Base-by-base conservation (phyloP, 768 basidiomycete genomes). In the Hygrocybe coccinea region DNA sequence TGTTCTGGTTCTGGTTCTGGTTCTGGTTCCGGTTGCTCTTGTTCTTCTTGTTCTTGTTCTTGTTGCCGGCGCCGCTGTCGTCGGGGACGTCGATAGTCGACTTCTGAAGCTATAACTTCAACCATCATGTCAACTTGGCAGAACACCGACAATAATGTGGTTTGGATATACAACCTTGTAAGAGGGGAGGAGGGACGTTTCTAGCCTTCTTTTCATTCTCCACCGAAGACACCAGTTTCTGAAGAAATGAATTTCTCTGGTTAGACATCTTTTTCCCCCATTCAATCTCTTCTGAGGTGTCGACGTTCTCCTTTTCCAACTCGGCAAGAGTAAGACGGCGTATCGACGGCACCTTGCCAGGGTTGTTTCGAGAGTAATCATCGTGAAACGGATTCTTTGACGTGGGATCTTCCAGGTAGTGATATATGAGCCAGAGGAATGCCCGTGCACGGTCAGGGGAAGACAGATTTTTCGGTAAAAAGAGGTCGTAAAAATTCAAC, bases 351-450 rank as follows among this genome's bases (percentile, higher is more conserved):
- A 84, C 84, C 69, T 85, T 88, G 52, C 81, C 82, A 0, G 78
- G 76, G 62, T 85, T 69, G 35, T 62, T 62, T 36, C 65, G 63
- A 21, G 71, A 69, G 35, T 67, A 67, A 60, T 77, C 73, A 47
- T 77, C 71, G 58, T 78, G 71, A 38, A 77, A 74, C 37, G 71
- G 72, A 36, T 52, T 59, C 25, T 68, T 62, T 29, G 57, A 59
- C 5, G 67, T 61, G 9, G 70, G 65, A 14, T 69, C 68, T 65
- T 90, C 87, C 58, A 89, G 77, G 65, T 89, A 89, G 64, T 87
- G 83, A 38, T 83, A 92, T 48, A 92, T 71, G 56, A 92, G 77
- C 87, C 89, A 92, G 33, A 95, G 77, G 68, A 95, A 91, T 2
- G 84, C 88, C 55, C 74, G 75, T 6, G 88, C 90, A 34, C 93